phyloP scores from a whole-genome alignment of 2,329 filamentous ascomycete species.

The Colletotrichum orchidophilum region DNA sequence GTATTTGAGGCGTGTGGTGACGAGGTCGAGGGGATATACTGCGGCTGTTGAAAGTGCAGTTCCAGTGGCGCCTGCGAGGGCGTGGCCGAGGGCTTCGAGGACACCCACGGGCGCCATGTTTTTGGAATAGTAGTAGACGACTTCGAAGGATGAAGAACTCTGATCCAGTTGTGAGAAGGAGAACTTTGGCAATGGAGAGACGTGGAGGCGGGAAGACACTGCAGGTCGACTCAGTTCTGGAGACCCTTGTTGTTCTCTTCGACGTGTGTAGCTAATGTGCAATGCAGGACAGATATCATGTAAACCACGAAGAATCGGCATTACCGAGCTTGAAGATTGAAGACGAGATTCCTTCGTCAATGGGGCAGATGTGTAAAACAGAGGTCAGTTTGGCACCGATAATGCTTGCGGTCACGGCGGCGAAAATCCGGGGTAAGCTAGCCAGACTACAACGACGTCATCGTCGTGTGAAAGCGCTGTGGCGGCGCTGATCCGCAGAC shows the following conservation, averaged over 20 bases:
- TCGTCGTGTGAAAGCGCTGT: neutral
- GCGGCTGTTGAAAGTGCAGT: constrained; percentile 81
- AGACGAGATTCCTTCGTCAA: neutral
- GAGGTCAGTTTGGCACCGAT: constrained; percentile 2
- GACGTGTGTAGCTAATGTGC: neutral
- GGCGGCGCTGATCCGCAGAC: neutral
- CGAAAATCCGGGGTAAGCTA: constrained; percentile 6
- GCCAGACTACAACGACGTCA: constrained; percentile 2
- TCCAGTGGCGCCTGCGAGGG: constrained; percentile 80
- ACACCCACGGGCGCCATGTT: constrained; percentile 41
- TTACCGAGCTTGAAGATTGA: neutral
- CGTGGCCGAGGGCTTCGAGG: constrained; percentile 83
- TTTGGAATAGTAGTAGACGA: neutral
- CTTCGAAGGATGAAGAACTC: neutral
- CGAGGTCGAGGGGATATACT: constrained; percentile 83
- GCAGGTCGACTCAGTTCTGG: neutral
- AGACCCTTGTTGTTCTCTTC: neutral
- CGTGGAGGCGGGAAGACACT: neutral
- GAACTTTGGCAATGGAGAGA: neutral
- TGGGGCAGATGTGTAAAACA: neutral
- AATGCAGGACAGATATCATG: neutral
- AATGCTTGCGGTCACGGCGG: neutral
- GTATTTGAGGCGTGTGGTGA: constrained; percentile 84
- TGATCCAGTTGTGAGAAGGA: neutral
- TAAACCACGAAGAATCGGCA: neutral